A percentile compares a stretch with the other conserved stretches of the same genome.
Conservation (phyloP, 441 rosid genomes). For the Viola pubescens region DNA sequence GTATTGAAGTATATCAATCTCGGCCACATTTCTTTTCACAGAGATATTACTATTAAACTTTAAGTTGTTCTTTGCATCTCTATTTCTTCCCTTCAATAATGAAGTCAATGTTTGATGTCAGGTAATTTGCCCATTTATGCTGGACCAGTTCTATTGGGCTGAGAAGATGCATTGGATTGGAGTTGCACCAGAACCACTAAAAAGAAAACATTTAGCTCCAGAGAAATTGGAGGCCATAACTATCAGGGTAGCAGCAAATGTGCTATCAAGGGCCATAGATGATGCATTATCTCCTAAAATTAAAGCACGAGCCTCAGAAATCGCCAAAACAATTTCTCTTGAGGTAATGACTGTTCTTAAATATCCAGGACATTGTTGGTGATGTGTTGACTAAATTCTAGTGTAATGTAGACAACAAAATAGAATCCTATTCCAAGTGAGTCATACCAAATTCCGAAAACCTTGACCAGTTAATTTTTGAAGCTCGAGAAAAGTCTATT, state of each 20-base stretch:
- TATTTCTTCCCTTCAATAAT: too few relatives aligned
- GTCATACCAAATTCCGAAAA: background rate
- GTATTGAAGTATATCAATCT: background rate
- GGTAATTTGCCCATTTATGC: constrained; percentile 82
- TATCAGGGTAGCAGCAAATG: constrained; percentile 41
- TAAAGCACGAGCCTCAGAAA: constrained; percentile 44
- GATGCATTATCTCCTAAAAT: constrained; percentile 46
- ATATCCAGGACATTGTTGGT: background rate
- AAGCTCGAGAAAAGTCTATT: background rate
- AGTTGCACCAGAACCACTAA: constrained; percentile 74
- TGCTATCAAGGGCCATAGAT: constrained; percentile 44
- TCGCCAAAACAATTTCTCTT: constrained; percentile 43
- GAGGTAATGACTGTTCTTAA: constrained; percentile 42
- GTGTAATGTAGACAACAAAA: background rate
- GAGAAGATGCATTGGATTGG: constrained; percentile 92
- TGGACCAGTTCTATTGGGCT: constrained; percentile 96
- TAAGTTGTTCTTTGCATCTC: too few relatives aligned
- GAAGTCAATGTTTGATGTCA: constrained; percentile 23
- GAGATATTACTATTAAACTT: too few relatives aligned
- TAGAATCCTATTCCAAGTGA: background rate
- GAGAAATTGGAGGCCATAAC: constrained; percentile 33
- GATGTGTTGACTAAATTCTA: background rate
- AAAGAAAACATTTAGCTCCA: constrained; percentile 44
- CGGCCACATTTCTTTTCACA: background rate
- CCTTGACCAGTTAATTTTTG: background rate